Conservation (phyloP, 805 yeast species). For the Priceomyces medius region DNA sequence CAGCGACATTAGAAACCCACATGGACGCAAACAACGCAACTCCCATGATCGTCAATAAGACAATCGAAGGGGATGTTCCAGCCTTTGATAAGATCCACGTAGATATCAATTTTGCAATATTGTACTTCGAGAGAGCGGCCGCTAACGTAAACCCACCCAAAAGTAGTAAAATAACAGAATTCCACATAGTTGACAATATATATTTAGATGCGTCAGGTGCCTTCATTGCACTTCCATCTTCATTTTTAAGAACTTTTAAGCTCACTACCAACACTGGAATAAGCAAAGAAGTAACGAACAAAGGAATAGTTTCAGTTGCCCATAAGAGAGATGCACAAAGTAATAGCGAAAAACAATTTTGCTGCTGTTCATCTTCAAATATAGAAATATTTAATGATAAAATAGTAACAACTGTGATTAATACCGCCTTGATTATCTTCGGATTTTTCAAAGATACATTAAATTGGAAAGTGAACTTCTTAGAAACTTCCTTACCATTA, state of each 20-base stretch:
- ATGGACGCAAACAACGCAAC: slow-evolving; percentile 52
- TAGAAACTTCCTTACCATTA: slow-evolving; percentile 16
- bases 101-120: slow-evolving; percentile 49
- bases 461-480: slow-evolving; percentile 11
- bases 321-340: slow-evolving; percentile 81
- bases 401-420: slow-evolving; percentile 50
- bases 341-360: slow-evolving; percentile 70
- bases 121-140: slow-evolving; percentile 53
- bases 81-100: slow-evolving; percentile 50
- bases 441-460: slow-evolving; percentile 34
- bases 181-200: slow-evolving; percentile 53
- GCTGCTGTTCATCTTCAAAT: slow-evolving; percentile 36
- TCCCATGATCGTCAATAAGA: slow-evolving; percentile 49
- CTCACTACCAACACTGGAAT: slow-evolving; percentile 80
- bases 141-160: slow-evolving; percentile 57
- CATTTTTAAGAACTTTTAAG: slow-evolving; percentile 63
- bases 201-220: slow-evolving; percentile 43
- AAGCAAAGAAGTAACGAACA: slow-evolving; percentile 82
- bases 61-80: slow-evolving; percentile 50
- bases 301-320: slow-evolving; percentile 95
- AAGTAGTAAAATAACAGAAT: slow-evolving; percentile 49
- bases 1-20: slow-evolving; percentile 61
- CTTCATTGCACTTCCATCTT: slow-evolving; percentile 45
- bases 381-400: slow-evolving; percentile 27
- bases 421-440: slow-evolving; percentile 39